A percentile compares a stretch with the other conserved stretches of the same genome.
phyloP scores from a whole-genome alignment of 73 alveolate species.

The Strombidium stylifer region DNA sequence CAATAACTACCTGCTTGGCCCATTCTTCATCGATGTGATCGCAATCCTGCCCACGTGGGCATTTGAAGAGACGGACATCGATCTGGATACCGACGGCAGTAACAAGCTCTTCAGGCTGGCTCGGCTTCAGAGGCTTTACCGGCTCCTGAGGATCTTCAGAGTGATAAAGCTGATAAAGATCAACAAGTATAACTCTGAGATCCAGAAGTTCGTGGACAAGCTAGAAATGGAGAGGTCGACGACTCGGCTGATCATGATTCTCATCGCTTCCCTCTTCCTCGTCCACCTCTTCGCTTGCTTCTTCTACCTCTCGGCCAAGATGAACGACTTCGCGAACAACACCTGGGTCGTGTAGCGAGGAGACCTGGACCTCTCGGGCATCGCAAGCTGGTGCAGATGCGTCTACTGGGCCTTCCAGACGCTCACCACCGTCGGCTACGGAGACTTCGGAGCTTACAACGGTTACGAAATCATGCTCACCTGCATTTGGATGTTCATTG shows the following conservation, averaged over 20 bases:
- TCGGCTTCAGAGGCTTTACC: conserved; percentile 48
- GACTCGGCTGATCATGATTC: conserved; percentile 38
- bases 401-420: conserved; percentile 57
- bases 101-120: conserved; percentile 39
- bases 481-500: conserved; percentile 90
- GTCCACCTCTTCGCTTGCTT: conserved; percentile 55
- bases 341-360: conserved; percentile 61
- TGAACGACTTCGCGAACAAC: conserved; percentile 44
- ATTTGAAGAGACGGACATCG: no score
- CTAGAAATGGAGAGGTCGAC: conserved; percentile 44
- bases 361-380: conserved; percentile 18
- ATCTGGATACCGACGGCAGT: conserved; percentile 2
- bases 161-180: conserved; percentile 27
- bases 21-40: conserved; percentile 14
- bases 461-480: conserved; percentile 66
- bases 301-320: conserved; percentile 49
- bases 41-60: conserved; percentile 27
- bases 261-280: conserved; percentile 28
- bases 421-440: conserved; percentile 55
- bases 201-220: conserved; percentile 16
- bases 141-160: conserved; percentile 47
- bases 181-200: conserved; percentile 4
- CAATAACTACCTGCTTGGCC: neutral
- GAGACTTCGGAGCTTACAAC: conserved; percentile 46
- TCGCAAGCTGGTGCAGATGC: conserved; percentile 45